Evolutionary conservation across 345 rosid genomes (phyloP).

Genomic region (Populus nigra): DNA sequence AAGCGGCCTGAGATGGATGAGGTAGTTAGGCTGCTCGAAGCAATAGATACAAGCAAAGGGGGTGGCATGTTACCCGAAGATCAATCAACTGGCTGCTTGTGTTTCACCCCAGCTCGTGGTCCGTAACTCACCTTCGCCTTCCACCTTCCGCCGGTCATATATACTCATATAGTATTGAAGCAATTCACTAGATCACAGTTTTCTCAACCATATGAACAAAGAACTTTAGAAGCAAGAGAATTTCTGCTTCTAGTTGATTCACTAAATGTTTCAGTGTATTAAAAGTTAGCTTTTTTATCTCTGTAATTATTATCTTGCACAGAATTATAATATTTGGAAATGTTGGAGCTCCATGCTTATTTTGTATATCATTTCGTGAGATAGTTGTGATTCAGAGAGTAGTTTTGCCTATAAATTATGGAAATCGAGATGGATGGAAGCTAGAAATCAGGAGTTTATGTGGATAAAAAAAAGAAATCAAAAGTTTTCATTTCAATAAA

Average conservation of each 20-base stretch:
- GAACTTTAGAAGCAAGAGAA: not conserved
- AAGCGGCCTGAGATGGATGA: slow-evolving; percentile 38
- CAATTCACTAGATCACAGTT: slow-evolving; percentile 2
- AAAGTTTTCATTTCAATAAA: no score
- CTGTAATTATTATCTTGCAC: slow-evolving; percentile 4
- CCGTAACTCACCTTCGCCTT: slow-evolving; percentile 7
- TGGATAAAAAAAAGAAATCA: no score
- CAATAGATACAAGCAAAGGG: slow-evolving; percentile 35
- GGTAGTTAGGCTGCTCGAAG: slow-evolving; percentile 31
- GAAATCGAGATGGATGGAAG: not conserved
- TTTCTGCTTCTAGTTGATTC: slow-evolving; percentile 5
- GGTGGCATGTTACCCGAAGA: slow-evolving; percentile 39
- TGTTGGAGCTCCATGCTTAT: not conserved
- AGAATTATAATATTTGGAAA: slow-evolving; percentile 4
- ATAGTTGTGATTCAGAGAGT: not conserved
- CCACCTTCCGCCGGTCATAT: not conserved
- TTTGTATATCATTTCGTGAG: not conserved
- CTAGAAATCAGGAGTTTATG: no score
- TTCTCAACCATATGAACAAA: slow-evolving; percentile 7
- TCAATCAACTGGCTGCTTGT: slow-evolving; percentile 34
- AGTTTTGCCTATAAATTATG: not conserved
- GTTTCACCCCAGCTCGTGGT: slow-evolving; percentile 26
- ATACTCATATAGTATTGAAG: not conserved
- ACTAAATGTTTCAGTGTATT: not conserved
- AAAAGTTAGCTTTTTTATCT: not conserved